phyloP scores from a whole-genome alignment of 306 rosid species.

The Gynostemma pentaphyllum region DNA sequence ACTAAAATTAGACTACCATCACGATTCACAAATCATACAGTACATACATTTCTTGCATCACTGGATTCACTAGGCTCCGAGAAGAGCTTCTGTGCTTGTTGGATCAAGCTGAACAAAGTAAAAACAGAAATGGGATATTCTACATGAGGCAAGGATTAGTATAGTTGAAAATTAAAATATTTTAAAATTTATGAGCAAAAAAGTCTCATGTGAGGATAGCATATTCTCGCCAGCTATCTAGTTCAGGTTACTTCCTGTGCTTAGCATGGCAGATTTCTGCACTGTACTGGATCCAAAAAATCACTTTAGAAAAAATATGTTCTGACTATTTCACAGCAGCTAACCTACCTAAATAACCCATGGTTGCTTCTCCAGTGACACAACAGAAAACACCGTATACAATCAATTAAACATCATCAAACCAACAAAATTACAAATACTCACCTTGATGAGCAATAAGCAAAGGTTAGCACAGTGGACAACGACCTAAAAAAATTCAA shows the following conservation, averaged over 20 bases:
- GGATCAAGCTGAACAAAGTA: constrained; percentile 51
- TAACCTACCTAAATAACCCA: neutral
- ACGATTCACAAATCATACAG: neutral
- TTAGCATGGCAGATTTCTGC: neutral
- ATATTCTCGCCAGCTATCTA: neutral
- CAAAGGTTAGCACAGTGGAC: constrained; percentile 75
- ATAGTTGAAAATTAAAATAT: neutral
- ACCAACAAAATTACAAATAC: constrained; percentile 17
- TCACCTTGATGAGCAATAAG: constrained; percentile 89
- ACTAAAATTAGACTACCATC: neutral
- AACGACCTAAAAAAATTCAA: constrained; percentile 71
- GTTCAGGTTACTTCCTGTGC: neutral
- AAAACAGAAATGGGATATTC: neutral
- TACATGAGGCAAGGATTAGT: neutral
- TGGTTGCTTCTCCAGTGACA: neutral
- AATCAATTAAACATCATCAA: constrained; percentile 17
- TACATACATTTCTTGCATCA: constrained; percentile 61
- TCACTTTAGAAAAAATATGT: neutral
- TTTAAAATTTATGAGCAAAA: neutral
- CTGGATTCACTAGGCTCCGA: constrained; percentile 49
- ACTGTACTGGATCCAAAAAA: neutral
- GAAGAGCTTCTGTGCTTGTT: constrained; percentile 64
- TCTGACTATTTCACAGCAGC: neutral
- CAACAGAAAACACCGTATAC: neutral
- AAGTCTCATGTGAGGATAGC: neutral